Conservation (phyloP, 495 filamentous ascomycete genomes). For the Podospora tetraspora region DNA sequence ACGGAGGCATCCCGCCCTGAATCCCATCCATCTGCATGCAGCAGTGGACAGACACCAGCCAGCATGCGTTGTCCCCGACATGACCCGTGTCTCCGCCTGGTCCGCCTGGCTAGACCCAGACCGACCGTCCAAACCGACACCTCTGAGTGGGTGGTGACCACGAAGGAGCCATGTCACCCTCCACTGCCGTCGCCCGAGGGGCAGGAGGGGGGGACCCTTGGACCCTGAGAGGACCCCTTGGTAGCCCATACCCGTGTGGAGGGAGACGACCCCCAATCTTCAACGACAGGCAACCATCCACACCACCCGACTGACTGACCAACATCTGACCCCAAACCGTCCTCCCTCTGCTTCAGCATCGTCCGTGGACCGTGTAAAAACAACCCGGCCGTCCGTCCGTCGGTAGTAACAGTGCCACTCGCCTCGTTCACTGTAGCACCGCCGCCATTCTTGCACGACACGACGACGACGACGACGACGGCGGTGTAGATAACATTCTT, state of each 20-base stretch:
- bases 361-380: neutral
- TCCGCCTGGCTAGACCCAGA: neutral
- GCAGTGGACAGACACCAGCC: neutral
- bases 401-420: neutral
- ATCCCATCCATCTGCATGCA: neutral
- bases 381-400: neutral
- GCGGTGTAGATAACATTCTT: neutral
- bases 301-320: neutral
- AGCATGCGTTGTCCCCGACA: neutral
- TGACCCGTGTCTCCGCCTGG: neutral
- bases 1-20: neutral
- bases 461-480: neutral
- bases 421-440: neutral
- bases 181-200: neutral
- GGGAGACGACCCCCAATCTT: neutral
- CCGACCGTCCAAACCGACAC: neutral
- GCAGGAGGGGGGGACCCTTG: neutral
- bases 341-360: neutral
- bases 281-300: neutral
- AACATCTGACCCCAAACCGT: neutral
- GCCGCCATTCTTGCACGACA: neutral
- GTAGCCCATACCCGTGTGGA: too few relatives aligned
- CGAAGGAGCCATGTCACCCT: neutral
- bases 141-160: neutral
- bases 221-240: neutral